phyloP scores from a whole-genome alignment of 805 yeast species.

The Candida quercuum region DNA sequence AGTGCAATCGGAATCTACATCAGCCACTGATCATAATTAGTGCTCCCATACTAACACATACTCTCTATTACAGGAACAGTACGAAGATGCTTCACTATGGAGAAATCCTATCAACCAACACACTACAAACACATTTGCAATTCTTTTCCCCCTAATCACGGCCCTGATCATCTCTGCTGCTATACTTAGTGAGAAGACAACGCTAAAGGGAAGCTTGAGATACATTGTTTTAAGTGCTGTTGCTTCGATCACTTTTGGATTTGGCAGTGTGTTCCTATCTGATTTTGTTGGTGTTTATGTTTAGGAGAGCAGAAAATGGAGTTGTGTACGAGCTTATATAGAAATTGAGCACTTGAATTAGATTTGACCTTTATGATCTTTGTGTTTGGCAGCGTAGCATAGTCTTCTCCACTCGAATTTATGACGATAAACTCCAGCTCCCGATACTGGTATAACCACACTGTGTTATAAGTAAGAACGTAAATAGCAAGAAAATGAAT shows the following conservation, averaged over 20 bases:
- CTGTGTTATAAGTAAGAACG: too few species aligned
- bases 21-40: too few species aligned
- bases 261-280: constrained; percentile 35
- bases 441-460: too few species aligned
- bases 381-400: too few species aligned
- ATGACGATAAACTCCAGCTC: too few species aligned
- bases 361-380: too few species aligned
- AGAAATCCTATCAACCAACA: not conserved
- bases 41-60: not conserved
- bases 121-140: constrained; percentile 1
- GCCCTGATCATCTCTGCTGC: constrained; percentile 5
- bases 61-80: not conserved
- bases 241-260: constrained; percentile 33
- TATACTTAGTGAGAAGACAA: constrained; percentile 5
- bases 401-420: too few species aligned
- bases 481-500: too few species aligned
- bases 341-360: too few species aligned
- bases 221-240: constrained; percentile 23
- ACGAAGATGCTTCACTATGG: constrained; percentile 1
- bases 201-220: constrained; percentile 11
- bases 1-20: too few species aligned
- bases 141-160: constrained; percentile 2
- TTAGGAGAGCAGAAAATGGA: constrained; percentile 12
- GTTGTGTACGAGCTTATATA: too few species aligned
- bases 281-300: constrained; percentile 43